These are phyloP conservation scores for Alternaria triticina DNA, from an alignment of 2,329 filamentous ascomycete genomes.

Conservation along the genomic window DNA sequence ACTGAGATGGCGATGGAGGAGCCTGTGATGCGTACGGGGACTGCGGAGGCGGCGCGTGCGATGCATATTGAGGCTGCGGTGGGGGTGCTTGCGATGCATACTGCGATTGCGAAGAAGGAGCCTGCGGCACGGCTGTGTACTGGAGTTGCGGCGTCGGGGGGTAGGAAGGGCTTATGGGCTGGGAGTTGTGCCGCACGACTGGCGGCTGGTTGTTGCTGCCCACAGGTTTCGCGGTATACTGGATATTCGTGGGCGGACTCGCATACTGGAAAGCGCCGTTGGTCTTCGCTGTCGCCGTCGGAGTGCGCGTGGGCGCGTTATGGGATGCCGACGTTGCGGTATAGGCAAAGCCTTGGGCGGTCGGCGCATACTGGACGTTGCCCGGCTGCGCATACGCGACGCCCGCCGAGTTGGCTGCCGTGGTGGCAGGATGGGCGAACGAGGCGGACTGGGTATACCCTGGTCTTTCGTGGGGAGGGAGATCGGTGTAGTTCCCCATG, in stretches of 20 bases:
- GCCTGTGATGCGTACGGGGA: conserved; percentile 5
- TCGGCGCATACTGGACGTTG: conserved; percentile 42
- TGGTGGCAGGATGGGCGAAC: conserved; percentile 18
- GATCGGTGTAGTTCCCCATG: conserved; percentile 54
- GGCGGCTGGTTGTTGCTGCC: conserved; percentile 27
- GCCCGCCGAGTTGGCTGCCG: conserved; percentile 18
- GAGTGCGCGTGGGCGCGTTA: conserved; percentile 27
- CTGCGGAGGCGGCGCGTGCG: conserved; percentile 26
- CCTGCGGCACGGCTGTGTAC: conserved; percentile 4
- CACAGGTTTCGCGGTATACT: conserved; percentile 52
- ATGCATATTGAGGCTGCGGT: conserved; percentile 14
- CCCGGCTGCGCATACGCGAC: conserved; percentile 32
- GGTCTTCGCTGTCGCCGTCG: conserved; percentile 15
- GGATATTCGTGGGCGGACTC: conserved; percentile 49
- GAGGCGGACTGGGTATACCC: conserved; percentile 35
- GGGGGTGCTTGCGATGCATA: conserved; percentile 31
- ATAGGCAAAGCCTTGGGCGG: conserved; percentile 35
- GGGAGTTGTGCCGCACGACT: conserved; percentile 33
- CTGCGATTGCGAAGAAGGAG: conserved; percentile 18
- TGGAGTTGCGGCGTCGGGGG: conserved; percentile 13
- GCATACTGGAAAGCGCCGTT: conserved; percentile 49
- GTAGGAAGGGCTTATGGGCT: conserved; percentile 29
- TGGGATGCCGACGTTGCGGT: conserved; percentile 32
- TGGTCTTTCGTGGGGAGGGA: conserved; percentile 53
- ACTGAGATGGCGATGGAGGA: conserved; percentile 22